phyloP scores from a whole-genome alignment of 352 stramenopile genomes.

The Albugo laibachii region DNA sequence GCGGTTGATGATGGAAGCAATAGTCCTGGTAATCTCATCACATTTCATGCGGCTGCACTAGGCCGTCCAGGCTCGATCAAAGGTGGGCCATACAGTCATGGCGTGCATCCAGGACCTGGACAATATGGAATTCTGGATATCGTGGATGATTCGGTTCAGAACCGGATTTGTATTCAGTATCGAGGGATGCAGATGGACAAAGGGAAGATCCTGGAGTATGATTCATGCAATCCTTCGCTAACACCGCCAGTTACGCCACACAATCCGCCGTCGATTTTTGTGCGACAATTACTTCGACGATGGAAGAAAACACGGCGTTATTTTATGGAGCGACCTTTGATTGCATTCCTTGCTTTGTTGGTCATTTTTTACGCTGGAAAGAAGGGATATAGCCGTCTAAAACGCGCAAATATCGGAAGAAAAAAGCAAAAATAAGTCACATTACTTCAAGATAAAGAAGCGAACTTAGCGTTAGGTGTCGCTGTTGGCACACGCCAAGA shows the following conservation, averaged over 20 bases:
- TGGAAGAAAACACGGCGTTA: slow-evolving; percentile 25
- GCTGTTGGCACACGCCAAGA: no score
- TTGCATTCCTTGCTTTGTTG: no score
- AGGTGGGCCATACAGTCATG: slow-evolving; percentile 75
- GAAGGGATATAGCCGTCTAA: no score
- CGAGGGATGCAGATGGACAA: slow-evolving; percentile 35
- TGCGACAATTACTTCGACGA: slow-evolving; percentile 28
- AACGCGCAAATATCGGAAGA: no score
- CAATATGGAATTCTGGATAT: slow-evolving; percentile 72
- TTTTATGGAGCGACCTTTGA: background rate
- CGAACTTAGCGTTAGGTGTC: no score
- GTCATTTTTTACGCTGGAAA: no score
- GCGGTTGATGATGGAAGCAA: slow-evolving; percentile 63
- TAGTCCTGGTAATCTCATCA: slow-evolving; percentile 47
- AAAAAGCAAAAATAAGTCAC: no score
- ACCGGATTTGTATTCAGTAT: slow-evolving; percentile 42
- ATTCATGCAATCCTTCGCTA: slow-evolving; percentile 48
- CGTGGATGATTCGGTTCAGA: slow-evolving; percentile 26
- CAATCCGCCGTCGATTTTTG: slow-evolving; percentile 30
- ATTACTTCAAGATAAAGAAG: no score
- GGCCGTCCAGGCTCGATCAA: slow-evolving; percentile 68
- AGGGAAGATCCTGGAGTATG: slow-evolving; percentile 43
- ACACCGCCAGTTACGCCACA: slow-evolving; percentile 32
- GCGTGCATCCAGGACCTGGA: slow-evolving; percentile 46
- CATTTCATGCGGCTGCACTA: slow-evolving; percentile 65